Evolutionary conservation across 768 basidiomycete species (phyloP).

Genomic region (Lactifluus volemus): DNA sequence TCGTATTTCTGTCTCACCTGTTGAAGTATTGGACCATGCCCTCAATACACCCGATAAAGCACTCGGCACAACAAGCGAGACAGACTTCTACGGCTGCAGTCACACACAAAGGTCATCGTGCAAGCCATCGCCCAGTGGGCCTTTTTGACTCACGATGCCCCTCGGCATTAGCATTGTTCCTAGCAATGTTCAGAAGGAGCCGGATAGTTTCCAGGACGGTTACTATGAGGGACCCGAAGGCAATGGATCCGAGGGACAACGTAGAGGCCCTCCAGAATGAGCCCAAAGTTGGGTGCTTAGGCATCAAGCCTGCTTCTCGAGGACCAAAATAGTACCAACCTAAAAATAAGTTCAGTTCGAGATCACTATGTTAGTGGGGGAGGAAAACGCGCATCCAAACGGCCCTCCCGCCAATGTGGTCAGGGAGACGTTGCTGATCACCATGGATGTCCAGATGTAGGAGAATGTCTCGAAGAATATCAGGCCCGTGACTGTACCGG

Average conservation of each 20-base stretch:
- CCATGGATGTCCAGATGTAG: conserved; percentile 82
- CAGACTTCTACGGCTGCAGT: conserved; percentile 57
- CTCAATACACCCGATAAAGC: conserved; percentile 67
- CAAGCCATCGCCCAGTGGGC: not conserved
- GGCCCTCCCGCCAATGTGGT: conserved; percentile 77
- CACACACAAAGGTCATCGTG: not conserved
- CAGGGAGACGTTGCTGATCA: conserved; percentile 68
- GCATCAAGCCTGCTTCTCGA: conserved; percentile 55
- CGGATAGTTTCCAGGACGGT: conserved; percentile 65
- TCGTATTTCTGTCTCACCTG: conserved; percentile 31
- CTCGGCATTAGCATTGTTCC: conserved; percentile 50
- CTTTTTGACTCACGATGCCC: conserved; percentile 49
- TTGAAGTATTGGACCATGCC: conserved; percentile 72
- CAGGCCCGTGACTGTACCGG: conserved; percentile 66
- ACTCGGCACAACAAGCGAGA: conserved; percentile 71
- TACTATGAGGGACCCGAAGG: conserved; percentile 78
- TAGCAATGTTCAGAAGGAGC: conserved; percentile 48
- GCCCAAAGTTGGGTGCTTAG: conserved; percentile 59
- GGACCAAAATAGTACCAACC: conserved; percentile 81
- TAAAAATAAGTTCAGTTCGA: conserved; percentile 7
- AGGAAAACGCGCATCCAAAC: conserved; percentile 40
- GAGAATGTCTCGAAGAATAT: conserved; percentile 73
- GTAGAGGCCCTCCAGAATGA: conserved; percentile 71
- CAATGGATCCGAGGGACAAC: conserved; percentile 73
- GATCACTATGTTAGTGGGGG: not conserved